Percentiles rank a stretch among this genome's conserved stretches.
phyloP scores from a whole-genome alignment of 805 yeast species.

The Yamadazyma nakazawae region DNA sequence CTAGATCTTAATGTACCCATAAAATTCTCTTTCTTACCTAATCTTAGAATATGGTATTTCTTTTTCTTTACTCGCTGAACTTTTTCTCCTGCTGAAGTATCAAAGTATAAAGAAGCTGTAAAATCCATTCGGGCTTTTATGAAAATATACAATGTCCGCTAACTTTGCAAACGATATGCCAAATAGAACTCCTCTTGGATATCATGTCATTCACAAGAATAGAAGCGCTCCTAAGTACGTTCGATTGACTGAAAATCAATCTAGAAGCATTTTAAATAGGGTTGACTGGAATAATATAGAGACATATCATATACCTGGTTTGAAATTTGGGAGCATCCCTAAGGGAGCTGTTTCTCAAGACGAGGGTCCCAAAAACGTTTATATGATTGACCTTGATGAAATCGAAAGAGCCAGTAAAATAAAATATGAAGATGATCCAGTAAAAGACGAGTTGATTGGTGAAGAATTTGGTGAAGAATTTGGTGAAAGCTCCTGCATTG shows the following conservation, averaged over 20 bases:
- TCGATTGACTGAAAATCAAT: background rate
- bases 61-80: background rate
- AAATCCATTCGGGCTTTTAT: background rate
- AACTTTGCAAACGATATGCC: background rate
- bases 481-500: background rate
- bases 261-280: background rate
- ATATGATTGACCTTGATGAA: background rate
- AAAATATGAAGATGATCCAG: background rate
- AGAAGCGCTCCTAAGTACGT: background rate
- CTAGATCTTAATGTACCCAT: background rate
- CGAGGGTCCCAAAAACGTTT: background rate
- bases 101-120: background rate
- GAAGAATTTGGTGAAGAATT: background rate
- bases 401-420: background rate
- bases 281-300: background rate
- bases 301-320: background rate
- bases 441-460: background rate
- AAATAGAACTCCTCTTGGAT: conserved; percentile 1
- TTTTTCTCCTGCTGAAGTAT: background rate
- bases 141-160: background rate
- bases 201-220: background rate
- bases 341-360: background rate
- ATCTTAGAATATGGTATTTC: too few species aligned
- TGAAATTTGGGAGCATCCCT: background rate
- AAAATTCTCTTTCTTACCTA: background rate